Evolutionary conservation across 2,329 filamentous ascomycete genomes (phyloP).

Genomic region (Scytalidium lignicola): DNA sequence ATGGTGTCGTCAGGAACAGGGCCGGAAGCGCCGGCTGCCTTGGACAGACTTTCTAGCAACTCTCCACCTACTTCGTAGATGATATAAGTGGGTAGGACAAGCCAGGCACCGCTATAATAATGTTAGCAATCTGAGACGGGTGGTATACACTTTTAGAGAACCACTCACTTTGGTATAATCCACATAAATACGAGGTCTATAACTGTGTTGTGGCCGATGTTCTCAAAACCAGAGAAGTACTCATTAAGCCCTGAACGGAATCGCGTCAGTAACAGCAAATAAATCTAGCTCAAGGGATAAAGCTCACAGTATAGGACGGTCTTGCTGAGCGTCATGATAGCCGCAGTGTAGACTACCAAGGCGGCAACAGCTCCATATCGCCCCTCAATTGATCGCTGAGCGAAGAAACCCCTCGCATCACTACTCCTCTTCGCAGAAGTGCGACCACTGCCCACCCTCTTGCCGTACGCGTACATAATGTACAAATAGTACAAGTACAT

Average conservation of each 20-base stretch:
- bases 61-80: slow-evolving; percentile 54
- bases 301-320: slow-evolving; percentile 61
- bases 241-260: slow-evolving; percentile 50
- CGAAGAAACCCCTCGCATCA: slow-evolving; percentile 37
- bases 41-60: slow-evolving; percentile 53
- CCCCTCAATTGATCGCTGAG: slow-evolving; percentile 45
- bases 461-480: slow-evolving; percentile 41
- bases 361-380: slow-evolving; percentile 48
- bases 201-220: slow-evolving; percentile 57
- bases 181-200: slow-evolving; percentile 51
- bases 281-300: neutral
- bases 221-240: slow-evolving; percentile 52
- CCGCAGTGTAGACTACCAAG: slow-evolving; percentile 52
- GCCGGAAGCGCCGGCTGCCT: slow-evolving; percentile 29
- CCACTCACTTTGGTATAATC: slow-evolving; percentile 60
- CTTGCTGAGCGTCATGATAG: slow-evolving; percentile 62
- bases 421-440: slow-evolving; percentile 15
- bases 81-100: slow-evolving; percentile 59
- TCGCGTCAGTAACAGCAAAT: slow-evolving; percentile 3
- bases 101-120: slow-evolving; percentile 53
- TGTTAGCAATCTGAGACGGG: slow-evolving; percentile 12
- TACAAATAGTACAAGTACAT: slow-evolving; percentile 57
- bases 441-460: slow-evolving; percentile 20
- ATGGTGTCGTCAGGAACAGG: slow-evolving; percentile 16
- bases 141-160: neutral